Base-by-base conservation (phyloP, 2,329 filamentous ascomycete genomes). In the Ophiosphaerella narmari region DNA sequence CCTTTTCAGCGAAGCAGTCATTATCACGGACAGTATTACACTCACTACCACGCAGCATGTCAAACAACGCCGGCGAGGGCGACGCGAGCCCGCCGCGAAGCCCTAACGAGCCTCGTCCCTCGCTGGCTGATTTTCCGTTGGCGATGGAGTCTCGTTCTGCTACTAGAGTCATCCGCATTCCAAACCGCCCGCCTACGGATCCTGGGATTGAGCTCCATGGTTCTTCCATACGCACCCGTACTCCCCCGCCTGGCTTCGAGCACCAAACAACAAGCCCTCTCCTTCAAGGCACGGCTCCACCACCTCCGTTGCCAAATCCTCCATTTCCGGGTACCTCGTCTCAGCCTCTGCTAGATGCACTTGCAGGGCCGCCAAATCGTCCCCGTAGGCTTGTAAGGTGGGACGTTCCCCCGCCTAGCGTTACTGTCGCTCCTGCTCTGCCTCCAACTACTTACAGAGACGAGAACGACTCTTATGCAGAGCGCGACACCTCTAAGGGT, bases 391-490 rank as follows among this genome's bases (percentile, higher is more conserved):
- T 1, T n/a, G n/a, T 9, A 37, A 39, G 39, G 34, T 43, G 47
- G 13, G 39, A 47, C 21, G 13, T 31, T 2, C 39, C 24, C 21
- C 39, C 39, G 31, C 43, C 52, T 16, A n/a, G 49, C 23, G 50
- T 50, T 3, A 57, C 54, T 5, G n/a, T 62, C 8, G 39, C 54
- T 6, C 42, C 51, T 4, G 11, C 41, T 5, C 50, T 68, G 5
- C 47, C 51, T 18, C 34, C 35, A 24, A 59, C 48, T 5, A 7
- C 31, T 18, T 67, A 66, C 46, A 57, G 48, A 14, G 63, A 67
- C 21, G 39, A 59, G 26, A 11, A 7, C 7, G 26, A 29, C 26
- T 8, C 31, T 21, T 68, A 67, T 46, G 56, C 49, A 13, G 63
- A 68, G 23, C 37, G 59, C 7, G 49, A 57, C 14, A 46, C 39